phyloP scores from a whole-genome alignment of 495 filamentous ascomycete species.

The Penicillium riverlandense region DNA sequence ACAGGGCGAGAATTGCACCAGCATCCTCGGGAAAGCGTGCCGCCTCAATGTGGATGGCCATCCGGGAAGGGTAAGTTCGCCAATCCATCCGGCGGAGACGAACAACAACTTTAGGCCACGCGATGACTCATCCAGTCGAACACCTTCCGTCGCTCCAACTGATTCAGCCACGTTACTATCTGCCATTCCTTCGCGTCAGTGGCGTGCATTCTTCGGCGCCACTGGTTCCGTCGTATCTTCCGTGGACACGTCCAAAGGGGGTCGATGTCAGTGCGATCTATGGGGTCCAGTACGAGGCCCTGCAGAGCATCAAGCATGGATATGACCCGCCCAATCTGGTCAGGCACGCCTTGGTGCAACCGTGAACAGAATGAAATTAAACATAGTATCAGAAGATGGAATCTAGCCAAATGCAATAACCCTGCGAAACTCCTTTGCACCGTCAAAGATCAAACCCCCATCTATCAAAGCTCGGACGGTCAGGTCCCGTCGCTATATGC shows the following conservation, averaged over 20 bases:
- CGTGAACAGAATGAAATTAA: background rate
- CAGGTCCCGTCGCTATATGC: too few species aligned
- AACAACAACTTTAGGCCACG: background rate
- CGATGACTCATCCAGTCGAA: too few species aligned
- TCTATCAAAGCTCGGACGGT: background rate
- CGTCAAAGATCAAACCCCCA: background rate
- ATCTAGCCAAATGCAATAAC: background rate
- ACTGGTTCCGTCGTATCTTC: constrained; percentile 1
- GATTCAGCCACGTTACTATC: too few species aligned
- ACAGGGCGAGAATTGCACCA: constrained; percentile 28
- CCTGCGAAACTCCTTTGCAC: background rate
- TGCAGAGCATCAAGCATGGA: constrained; percentile 3
- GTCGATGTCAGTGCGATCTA: background rate
- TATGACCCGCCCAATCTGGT: constrained; percentile 10
- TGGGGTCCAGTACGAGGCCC: constrained; percentile 2
- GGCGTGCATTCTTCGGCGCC: too few species aligned
- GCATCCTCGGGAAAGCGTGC: constrained; percentile 31
- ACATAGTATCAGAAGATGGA: too few species aligned
- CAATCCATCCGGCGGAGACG: background rate
- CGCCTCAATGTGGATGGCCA: constrained; percentile 18
- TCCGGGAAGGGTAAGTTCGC: background rate
- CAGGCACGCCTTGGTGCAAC: constrained; percentile 3
- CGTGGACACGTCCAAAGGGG: background rate
- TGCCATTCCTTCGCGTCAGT: too few species aligned
- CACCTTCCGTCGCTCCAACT: too few species aligned